Evolutionary conservation across 257 asterid species (phyloP), one percentile per base, ranked within the genome.

Genomic region (Plantago major): DNA sequence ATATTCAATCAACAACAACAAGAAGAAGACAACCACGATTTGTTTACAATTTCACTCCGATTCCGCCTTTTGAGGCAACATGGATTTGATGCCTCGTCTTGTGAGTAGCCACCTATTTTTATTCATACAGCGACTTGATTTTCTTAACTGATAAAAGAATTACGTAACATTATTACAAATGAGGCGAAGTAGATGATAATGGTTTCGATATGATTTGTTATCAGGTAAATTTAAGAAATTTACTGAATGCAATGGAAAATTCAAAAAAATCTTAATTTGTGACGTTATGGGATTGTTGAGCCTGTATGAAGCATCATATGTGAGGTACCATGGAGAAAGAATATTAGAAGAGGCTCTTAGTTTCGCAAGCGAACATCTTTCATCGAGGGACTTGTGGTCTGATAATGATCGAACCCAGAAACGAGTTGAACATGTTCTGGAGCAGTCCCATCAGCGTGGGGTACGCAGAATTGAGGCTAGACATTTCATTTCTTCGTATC

Each of bases 391-490:
- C 13, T 53, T 19, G 15, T 40, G 57, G 19, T 30, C 44, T 44
- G 10, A 37, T 22, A 22, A 22, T 38, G 13, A 52, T 0, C 11
- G 63, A 12, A 66, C 15, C 7, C 40, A 33, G 40, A 67, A 65
- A 42, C 69, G 61, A 18, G 73, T 66, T 7, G 28, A 16, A 9
- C 71, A 63, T 19, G 74, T 78, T 1, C 46, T 72, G 5, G 42
- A 61, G 3, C 72, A 64, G 1, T 52, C 70, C 6, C 68, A 67
- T 6, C 75, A 69, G 9, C 56, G 58, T 10, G 70, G 73, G 12
- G 1, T 61, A 7, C 67, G 67, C n/a, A 73, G 79, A 47, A 14
- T 73, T 0, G 82, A 69, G 52, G 66, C 71, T 0, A 67, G 75
- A 1, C 30, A 58, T 33, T 77, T 45, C 46, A 73, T 77, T 8